Base-by-base conservation (phyloP, 257 asterid species). In the Galeopsis tetrahit region DNA sequence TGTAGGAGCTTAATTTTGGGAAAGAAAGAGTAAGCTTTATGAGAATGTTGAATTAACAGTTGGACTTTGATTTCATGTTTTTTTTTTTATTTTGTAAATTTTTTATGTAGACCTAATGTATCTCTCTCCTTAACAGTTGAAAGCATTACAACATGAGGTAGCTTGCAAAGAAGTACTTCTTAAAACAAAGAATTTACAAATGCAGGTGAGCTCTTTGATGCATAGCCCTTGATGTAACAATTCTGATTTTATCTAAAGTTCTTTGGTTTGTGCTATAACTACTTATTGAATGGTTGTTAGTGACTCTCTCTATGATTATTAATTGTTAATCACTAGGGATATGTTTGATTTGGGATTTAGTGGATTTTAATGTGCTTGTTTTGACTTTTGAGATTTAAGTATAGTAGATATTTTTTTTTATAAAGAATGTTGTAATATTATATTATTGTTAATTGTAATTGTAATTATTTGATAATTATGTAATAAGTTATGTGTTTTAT, bases 1-100 rank as follows among this genome's bases (percentile, higher is more conserved):
- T 86, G 85, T 91, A 93, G 98, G 98, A 93, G 69, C 88, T 89
- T 71, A 86, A 81, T 78, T 38, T 85, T 71, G 83, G 87, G 8
- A 93, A 80, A 75, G 92, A 85, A 61, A 93, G 85, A 93, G 98
- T 90, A 73, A 79, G 82, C 32, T 49, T 60, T 73, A 66, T 56
- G 31, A 39, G 35, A 51, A 64, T 51, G 63, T 7, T 49, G 13
- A 35, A 68, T 31, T 44, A 56, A 10, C 3, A 65, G 46, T 31
- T 10, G 15, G 42, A 32, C 38, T 33, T 52, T 49, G 17, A 33
- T 68, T 21, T 6, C 43, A 10, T 0, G 32, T 36, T 64, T 73
- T 21, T 21, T 21, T 21, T 21, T 21, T n/a, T n/a, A n/a, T n/a
- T n/a, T 21, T 21, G 28, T 21, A 21, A 21, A 21, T 21, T 21